Percentiles rank a stretch among this genome's conserved stretches.
Evolutionary conservation across 805 yeast species (phyloP).

Genomic region (Maudiozyma bulderi): DNA sequence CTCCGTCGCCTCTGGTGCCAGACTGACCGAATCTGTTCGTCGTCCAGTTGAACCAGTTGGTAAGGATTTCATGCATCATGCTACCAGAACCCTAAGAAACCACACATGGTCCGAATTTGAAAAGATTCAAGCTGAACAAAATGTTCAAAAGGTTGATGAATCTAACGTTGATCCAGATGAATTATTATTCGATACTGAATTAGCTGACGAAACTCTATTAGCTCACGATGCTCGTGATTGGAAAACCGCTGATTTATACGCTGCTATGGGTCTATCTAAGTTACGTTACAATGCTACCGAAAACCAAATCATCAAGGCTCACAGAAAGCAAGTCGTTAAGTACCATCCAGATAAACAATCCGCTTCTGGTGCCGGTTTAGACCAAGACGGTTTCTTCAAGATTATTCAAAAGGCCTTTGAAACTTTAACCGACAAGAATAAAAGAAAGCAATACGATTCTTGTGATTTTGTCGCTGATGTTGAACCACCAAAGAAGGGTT

Average conservation of each 20-base stretch:
- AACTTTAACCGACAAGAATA: conserved; percentile 70
- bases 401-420: conserved; percentile 96
- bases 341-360: conserved; percentile 99
- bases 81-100: conserved; percentile 89
- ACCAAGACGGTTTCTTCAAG: conserved; percentile 94
- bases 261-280: conserved; percentile 87
- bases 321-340: conserved; percentile 90
- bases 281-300: conserved; percentile 86
- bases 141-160: conserved; percentile 63
- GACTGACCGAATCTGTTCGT: conserved; percentile 51
- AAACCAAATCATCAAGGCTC: conserved; percentile 91
- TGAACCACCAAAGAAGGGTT: conserved; percentile 65
- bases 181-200: conserved; percentile 38
- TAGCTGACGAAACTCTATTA: conserved; percentile 72
- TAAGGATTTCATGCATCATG: conserved; percentile 90
- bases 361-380: conserved; percentile 71
- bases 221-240: conserved; percentile 95
- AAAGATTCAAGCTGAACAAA: conserved; percentile 82
- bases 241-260: conserved; percentile 93
- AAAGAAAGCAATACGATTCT: conserved; percentile 91
- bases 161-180: conserved; percentile 49
- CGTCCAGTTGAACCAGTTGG: conserved; percentile 96
- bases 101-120: conserved; percentile 98
- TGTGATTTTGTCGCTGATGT: conserved; percentile 87
- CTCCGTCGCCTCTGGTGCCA: conserved; percentile 40